phyloP scores from a whole-genome alignment of 192 early-diverging fungal species.

The Rhizoclosmatium globosum region DNA sequence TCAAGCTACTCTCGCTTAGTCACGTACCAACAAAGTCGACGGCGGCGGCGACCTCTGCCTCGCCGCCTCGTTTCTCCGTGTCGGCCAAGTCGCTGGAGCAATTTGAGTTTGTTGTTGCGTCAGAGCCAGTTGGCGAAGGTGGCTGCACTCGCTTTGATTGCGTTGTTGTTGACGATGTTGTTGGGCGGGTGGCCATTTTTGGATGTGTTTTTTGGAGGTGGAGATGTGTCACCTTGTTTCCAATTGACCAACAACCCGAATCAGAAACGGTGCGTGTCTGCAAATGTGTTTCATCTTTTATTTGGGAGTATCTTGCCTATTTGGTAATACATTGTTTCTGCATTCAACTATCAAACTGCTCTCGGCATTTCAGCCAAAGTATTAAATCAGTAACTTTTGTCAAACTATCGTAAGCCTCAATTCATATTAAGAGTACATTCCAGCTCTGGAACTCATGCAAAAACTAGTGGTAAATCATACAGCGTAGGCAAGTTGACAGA shows the following conservation, averaged over 20 bases:
- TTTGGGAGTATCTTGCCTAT: no score
- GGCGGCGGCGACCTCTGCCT: conserved; percentile 3
- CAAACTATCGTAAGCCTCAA: no score
- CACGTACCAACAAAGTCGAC: conserved; percentile 32
- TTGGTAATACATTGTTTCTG: no score
- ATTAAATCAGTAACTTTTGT: no score
- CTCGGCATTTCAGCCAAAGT: no score
- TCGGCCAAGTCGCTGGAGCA: not conserved
- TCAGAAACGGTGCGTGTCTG: not conserved
- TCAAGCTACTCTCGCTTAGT: not conserved
- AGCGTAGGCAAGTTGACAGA: no score
- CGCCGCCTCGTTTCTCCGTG: not conserved
- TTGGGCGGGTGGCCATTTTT: not conserved
- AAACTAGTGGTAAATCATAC: no score
- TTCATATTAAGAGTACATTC: no score
- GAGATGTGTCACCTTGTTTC: not conserved
- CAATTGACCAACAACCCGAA: not conserved
- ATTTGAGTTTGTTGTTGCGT: not conserved
- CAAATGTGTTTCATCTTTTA: not conserved
- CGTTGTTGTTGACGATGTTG: not conserved
- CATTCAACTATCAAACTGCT: no score
- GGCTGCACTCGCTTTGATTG: not conserved
- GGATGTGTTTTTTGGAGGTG: conserved; percentile 4
- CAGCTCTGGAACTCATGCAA: no score
- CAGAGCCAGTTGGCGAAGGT: conserved; percentile 7